Conservation (phyloP, 2,329 filamentous ascomycete species). For the Shiraia sp. region DNA sequence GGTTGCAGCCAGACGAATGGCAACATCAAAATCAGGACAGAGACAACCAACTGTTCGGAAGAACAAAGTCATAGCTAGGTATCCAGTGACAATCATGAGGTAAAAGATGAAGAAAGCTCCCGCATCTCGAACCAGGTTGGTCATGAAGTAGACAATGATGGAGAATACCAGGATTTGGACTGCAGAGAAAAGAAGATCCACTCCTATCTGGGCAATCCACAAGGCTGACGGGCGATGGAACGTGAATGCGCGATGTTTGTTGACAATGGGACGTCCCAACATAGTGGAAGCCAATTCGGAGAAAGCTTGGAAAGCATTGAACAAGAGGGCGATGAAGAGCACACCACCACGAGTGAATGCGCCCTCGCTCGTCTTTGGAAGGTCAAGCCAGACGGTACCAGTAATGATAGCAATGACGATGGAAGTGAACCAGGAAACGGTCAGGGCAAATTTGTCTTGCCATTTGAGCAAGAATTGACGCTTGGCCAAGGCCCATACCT, state of each 20-base stretch:
- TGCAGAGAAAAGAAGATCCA: constrained; percentile 74
- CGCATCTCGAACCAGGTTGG: constrained; percentile 49
- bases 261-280: constrained; percentile 75
- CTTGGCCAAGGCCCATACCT: constrained; percentile 82
- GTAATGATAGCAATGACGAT: constrained; percentile 77
- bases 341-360: constrained; percentile 83
- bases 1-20: constrained; percentile 77
- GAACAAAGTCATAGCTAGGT: constrained; percentile 51
- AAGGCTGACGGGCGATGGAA: constrained; percentile 82
- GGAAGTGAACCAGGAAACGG: constrained; percentile 70
- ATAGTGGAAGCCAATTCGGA: constrained; percentile 76
- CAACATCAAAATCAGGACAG: constrained; percentile 81
- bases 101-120: constrained; percentile 55
- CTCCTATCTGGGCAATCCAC: constrained; percentile 81
- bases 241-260: constrained; percentile 82
- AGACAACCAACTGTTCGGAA: constrained; percentile 61
- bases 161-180: constrained; percentile 63
- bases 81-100: constrained; percentile 48
- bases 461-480: constrained; percentile 84
- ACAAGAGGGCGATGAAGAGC: constrained; percentile 77
- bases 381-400: constrained; percentile 77
- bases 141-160: constrained; percentile 57
- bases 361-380: constrained; percentile 65
- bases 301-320: constrained; percentile 88
- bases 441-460: constrained; percentile 79